Base-by-base conservation (phyloP, 257 asterid species). In the Penstemon newberryi region DNA sequence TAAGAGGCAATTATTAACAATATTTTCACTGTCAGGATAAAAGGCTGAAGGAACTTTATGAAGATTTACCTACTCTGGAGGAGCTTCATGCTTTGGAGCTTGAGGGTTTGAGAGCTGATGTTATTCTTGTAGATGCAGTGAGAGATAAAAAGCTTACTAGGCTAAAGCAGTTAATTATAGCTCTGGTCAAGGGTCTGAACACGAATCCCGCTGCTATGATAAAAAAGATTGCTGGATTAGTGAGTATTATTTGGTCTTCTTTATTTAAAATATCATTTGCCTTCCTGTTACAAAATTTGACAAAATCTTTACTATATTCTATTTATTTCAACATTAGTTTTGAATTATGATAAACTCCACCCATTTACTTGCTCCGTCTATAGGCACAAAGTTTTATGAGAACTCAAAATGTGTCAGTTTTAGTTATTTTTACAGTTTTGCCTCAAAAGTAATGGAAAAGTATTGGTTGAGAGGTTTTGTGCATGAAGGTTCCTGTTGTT, bases 161-260 rank as follows among this genome's bases (percentile, higher is more conserved):
- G 96, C 84, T 90, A 54, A 89, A 87, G 77, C 97, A 87, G 80
- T 82, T 91, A 72, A 89, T 86, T 75, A 73, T 84, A 68, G 80
- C 99, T 72, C 82, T 94, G 72, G 96, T 87, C 58, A 90, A 84
- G 83, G 99, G 99, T 73, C 80, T 89, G 74, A 83, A 75, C 86
- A 73, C 89, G 60, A 89, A 87, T 69, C 80, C 95, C 63, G 96
- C 96, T 62, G 91, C 88, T 56, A 81, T 80, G 81, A 82, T 94
- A 72, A 94, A 91, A 80, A 94, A 94, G 81, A 94, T 90, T 70
- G 97, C 99, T 79, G 99, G 91, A 72, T 74, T 94, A 85, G 99
- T 94, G 79, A 80, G 99, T 80, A 68, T 73, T 45, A 70, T 41
- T 58, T 43, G 63, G 58, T 72, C 71, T 33, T 38, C 56, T 63